Evolutionary conservation across 306 rosid species (phyloP).

Genomic region (Fagus sylvatica): DNA sequence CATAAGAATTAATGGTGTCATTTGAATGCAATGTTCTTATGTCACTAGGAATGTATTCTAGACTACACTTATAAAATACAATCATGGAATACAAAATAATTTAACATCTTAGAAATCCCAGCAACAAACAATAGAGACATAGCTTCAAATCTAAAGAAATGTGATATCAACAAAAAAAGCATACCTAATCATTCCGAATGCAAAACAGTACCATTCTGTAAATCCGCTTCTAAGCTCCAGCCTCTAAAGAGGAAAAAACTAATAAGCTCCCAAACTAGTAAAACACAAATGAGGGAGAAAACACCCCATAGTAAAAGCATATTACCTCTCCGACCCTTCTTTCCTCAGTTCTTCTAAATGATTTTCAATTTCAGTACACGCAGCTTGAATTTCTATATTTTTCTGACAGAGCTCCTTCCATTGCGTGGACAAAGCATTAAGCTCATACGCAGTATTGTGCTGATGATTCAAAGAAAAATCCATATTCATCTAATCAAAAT

Average conservation of each 20-base stretch:
- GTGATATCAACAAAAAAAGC: not conserved
- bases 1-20: not conserved
- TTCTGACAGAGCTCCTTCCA: conserved; percentile 91
- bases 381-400: conserved; percentile 75
- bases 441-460: conserved; percentile 94
- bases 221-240: conserved; percentile 64
- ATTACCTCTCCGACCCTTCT: conserved; percentile 75
- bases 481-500: conserved; percentile 16
- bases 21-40: no score
- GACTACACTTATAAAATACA: not conserved
- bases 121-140: conserved; percentile 12
- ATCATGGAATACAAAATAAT: not conserved
- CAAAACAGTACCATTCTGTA: conserved; percentile 46
- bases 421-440: conserved; percentile 80
- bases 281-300: conserved; percentile 15
- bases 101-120: not conserved
- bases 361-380: conserved; percentile 62
- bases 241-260: conserved; percentile 43
- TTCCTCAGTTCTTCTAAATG: conserved; percentile 53
- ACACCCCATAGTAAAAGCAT: not conserved
- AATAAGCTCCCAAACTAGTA: conserved; percentile 19
- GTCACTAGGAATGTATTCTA: not conserved
- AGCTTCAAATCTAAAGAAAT: conserved; percentile 16
- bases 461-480: conserved; percentile 31
- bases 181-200: conserved; percentile 48